A percentile compares a stretch with the other conserved stretches of the same genome.
Evolutionary conservation across 139 green algal species (phyloP).

Genomic region (Diplosphaera chodatii): DNA sequence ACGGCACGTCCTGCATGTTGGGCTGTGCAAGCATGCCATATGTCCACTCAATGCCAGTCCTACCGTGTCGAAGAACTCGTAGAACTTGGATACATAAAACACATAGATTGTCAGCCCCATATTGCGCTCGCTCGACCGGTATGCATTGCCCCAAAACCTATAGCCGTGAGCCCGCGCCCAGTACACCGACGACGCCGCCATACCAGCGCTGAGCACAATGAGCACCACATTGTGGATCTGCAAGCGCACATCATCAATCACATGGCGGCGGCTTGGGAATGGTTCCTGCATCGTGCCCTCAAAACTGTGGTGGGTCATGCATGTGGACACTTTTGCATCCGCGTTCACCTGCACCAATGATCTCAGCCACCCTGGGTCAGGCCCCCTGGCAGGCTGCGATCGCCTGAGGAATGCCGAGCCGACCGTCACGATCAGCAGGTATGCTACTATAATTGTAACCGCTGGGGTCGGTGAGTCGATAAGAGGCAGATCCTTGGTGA

Average conservation of each 20-base stretch:
- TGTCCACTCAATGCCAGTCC: too few relatives aligned
- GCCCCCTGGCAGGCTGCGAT: not conserved
- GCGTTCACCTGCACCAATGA: constrained; percentile 24
- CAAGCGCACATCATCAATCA: not conserved
- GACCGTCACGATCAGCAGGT: constrained; percentile 28
- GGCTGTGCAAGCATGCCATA: too few relatives aligned
- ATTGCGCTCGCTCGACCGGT: constrained; percentile 22
- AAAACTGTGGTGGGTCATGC: too few relatives aligned
- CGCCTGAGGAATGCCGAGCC: constrained; percentile 13
- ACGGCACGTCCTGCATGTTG: too few relatives aligned
- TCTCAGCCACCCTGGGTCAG: constrained; percentile 23
- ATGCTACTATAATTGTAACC: constrained; percentile 30
- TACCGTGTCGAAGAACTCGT: constrained; percentile 65
- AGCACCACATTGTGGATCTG: constrained; percentile 51
- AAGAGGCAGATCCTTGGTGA: constrained; percentile 38
- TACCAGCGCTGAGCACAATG: constrained; percentile 39
- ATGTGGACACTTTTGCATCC: too few relatives aligned
- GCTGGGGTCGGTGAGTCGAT: constrained; percentile 35
- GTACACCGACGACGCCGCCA: constrained; percentile 31
- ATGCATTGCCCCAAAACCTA: constrained; percentile 48
- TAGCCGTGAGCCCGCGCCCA: constrained; percentile 32
- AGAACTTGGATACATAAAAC: constrained; percentile 68
- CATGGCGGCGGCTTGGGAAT: too few relatives aligned
- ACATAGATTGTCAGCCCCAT: constrained; percentile 52
- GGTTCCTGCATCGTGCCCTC: too few relatives aligned